Evolutionary conservation across 257 asterid species (phyloP).

Genomic region (Verbascum thapsus): DNA sequence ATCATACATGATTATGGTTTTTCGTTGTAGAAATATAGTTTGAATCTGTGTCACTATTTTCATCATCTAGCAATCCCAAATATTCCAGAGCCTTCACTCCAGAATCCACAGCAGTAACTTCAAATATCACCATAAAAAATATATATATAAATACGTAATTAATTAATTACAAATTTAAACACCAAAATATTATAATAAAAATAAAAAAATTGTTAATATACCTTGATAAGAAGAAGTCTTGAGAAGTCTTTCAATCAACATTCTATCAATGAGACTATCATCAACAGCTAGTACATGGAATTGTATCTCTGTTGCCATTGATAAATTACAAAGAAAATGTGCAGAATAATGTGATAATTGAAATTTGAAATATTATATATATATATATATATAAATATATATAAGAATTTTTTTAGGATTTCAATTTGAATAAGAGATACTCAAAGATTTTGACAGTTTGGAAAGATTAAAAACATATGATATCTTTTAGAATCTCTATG

Average conservation of each 20-base stretch:
- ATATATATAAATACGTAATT: neutral
- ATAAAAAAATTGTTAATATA: constrained; percentile 11
- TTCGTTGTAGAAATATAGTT: constrained; percentile 3
- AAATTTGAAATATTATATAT: neutral
- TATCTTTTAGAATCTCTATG: constrained; percentile 42
- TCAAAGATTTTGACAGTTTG: constrained; percentile 42
- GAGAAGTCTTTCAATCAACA: constrained; percentile 61
- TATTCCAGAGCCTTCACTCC: constrained; percentile 56
- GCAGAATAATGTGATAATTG: neutral
- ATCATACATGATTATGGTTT: constrained; percentile 21
- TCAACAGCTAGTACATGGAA: constrained; percentile 59
- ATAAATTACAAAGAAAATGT: neutral
- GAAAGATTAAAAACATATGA: constrained; percentile 38
- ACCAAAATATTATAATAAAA: neutral
- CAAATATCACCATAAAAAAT: constrained; percentile 14
- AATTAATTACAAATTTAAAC: neutral
- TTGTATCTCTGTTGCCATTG: constrained; percentile 11
- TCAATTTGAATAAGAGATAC: constrained; percentile 33
- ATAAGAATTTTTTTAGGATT: constrained; percentile 3
- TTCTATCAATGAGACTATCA: constrained; percentile 63
- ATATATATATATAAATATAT: constrained; percentile 1
- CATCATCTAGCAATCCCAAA: constrained; percentile 51
- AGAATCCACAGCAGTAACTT: constrained; percentile 71
- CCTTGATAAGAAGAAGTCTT: constrained; percentile 68
- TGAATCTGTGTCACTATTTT: constrained; percentile 23